A percentile compares a stretch with the other conserved stretches of the same genome.
Conservation (phyloP, 768 basidiomycete species). For the Lactarius deliciosus region DNA sequence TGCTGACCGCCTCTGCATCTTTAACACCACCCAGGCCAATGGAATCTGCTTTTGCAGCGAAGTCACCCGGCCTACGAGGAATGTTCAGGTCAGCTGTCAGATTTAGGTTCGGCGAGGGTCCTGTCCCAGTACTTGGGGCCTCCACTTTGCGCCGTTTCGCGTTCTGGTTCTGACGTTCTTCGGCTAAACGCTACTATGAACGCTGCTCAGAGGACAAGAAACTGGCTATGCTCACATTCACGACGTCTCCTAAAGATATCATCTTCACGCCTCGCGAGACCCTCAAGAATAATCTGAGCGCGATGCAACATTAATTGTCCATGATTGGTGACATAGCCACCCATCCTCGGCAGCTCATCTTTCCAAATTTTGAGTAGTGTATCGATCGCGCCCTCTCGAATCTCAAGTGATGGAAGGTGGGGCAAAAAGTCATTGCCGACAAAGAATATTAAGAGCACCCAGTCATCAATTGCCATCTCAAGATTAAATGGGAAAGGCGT, state of each 20-base stretch:
- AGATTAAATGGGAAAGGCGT: constrained; percentile 84
- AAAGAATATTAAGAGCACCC: constrained; percentile 99
- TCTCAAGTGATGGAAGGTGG: constrained; percentile 96
- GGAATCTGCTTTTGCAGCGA: constrained; percentile 74
- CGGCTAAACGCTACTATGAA: constrained; percentile 51
- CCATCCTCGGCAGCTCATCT: constrained; percentile 90
- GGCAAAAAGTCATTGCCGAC: constrained; percentile 99
- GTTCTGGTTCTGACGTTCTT: constrained; percentile 91
- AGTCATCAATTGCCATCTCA: constrained; percentile 98
- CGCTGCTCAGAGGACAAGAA: constrained; percentile 7
- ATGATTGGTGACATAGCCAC: constrained; percentile 94
- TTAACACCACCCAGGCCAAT: constrained; percentile 69
- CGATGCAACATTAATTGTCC: constrained; percentile 82
- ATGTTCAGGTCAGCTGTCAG: constrained; percentile 49
- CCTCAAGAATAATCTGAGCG: constrained; percentile 93
- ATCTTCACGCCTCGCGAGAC: constrained; percentile 90
- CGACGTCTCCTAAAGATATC: constrained; percentile 91
- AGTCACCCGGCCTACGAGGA: constrained; percentile 48
- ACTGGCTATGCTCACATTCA: constrained; percentile 58
- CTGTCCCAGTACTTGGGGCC: constrained; percentile 41
- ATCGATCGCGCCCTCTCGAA: constrained; percentile 98
- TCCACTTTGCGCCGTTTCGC: constrained; percentile 82
- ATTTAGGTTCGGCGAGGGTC: constrained; percentile 51
- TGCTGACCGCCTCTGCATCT: constrained; percentile 56
- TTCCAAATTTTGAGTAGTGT: constrained; percentile 96